Evolutionary conservation across 306 rosid genomes (phyloP), one percentile per base, ranked within the genome.

Genomic region (Sophora flavescens): DNA sequence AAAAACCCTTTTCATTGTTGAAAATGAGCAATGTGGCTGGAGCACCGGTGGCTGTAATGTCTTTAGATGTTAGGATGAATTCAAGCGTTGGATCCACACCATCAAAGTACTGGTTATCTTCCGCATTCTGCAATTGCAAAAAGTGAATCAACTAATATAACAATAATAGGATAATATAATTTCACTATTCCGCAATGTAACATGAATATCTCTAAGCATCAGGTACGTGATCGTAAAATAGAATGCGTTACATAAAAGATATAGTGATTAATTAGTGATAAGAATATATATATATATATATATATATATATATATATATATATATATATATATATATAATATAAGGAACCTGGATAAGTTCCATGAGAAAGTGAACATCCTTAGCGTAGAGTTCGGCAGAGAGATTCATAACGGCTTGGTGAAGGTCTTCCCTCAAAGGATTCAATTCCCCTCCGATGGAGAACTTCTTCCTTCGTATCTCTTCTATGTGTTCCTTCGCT

Each of bases 341-440:
- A 22, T 22, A 22, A 22, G 22, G 22, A 22, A 22, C 97, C 91
- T 91, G 97, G 10, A 92, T 86, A 47, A 92, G 91, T 13, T 92
- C 97, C 97, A 92, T 88, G 30, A 89, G 89, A 39, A 92, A 91
- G 77, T 91, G 95, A 36, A 89, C 91, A 47, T 86, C 91, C 54
- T 84, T 89, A 32, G 93, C 83, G 63, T 92, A 92, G 18, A 92
- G 91, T 18, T 92, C 90, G 0, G 88, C 90, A 0, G 90, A 88
- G 57, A 89, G 90, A 63, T 83, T 80, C 74, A 67, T 85, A 0
- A 87, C 86, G 1, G 93, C 90, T 51, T 86, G 89, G 48, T 89
- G 95, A 16, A 88, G 86, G 33, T 88, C 91, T 54, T 74, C 84
- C 4, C 78, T 64, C 8, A 88, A 60, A 0, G 90, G 89, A 51